phyloP scores from a whole-genome alignment of 345 rosid genomes.

The Cardamine resedifolia region DNA sequence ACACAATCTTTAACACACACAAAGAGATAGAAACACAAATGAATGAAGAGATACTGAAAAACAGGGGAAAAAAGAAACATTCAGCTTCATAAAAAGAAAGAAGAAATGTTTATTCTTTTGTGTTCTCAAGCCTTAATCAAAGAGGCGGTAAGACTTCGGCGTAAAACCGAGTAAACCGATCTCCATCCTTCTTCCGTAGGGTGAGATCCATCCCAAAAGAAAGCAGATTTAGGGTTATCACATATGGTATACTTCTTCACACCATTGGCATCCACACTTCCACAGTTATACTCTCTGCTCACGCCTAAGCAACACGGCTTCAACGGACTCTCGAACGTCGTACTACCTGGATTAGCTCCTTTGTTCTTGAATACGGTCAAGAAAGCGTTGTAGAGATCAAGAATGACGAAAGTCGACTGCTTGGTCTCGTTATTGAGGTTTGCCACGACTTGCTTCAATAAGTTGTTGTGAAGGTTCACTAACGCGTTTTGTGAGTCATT shows the following conservation, averaged over 20 bases:
- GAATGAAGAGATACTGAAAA: constrained; percentile 28
- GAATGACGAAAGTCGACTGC: constrained; percentile 39
- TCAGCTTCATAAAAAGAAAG: constrained; percentile 2
- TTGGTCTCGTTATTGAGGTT: constrained; percentile 46
- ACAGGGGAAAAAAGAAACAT: constrained; percentile 6
- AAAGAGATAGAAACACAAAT: constrained; percentile 25
- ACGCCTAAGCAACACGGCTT: constrained; percentile 59
- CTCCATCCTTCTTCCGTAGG: constrained; percentile 65
- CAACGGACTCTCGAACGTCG: constrained; percentile 51
- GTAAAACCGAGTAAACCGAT: constrained; percentile 45
- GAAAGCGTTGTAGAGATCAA: constrained; percentile 49
- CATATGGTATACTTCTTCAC: constrained; percentile 48
- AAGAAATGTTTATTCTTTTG: too few relatives aligned
- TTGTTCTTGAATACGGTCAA: constrained; percentile 23
- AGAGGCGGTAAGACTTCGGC: constrained; percentile 35
- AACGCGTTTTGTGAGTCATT: constrained; percentile 44
- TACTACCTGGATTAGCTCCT: constrained; percentile 40
- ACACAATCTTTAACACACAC: constrained; percentile 1
- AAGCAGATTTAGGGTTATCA: constrained; percentile 43
- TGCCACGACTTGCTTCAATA: constrained; percentile 49
- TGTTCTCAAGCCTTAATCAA: constrained; percentile 33
- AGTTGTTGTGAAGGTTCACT: constrained; percentile 53
- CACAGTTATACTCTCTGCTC: constrained; percentile 42
- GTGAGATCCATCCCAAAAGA: constrained; percentile 63
- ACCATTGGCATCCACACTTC: constrained; percentile 47